Evolutionary conservation across 176 grass and related monocot genomes (phyloP), one percentile per base, ranked within the genome.

Genomic region (Dendrocalamus sinicus): DNA sequence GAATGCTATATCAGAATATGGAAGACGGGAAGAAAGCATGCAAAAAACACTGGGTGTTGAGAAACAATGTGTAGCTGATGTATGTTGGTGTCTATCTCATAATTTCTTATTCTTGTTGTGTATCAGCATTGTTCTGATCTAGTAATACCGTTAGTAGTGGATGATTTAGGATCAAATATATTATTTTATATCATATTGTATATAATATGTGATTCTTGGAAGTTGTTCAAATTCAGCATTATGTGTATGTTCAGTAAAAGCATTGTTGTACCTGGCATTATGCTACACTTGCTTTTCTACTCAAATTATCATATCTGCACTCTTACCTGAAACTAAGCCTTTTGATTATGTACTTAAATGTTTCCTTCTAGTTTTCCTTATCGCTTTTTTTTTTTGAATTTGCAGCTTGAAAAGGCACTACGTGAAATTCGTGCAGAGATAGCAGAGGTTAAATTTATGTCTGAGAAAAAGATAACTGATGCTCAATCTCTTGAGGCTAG

Each of bases 321-420:
- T 48, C 12, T 75, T 66, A 35, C 16, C 11, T 83, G 12, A 46
- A 35, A 65, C 52, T 81, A 66, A 65, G 0, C 37, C 46, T 67
- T 72, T 43, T 76, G 48, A 30, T 67, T 44, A 57, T 43, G 19
- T 70, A 40, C 60, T 67, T 57, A 20, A 79, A 41, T 41, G 22
- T 13, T 59, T 55, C 13, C 11, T 78, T 77, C 9, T 86, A n/a
- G 60, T 78, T 63, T 35, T 69, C 6, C 65, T 72, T 77, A 82
- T 48, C 24, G n/a, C 17, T 64, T 82, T 91, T 51, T 62, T 62
- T 84, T n/a, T 88, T 82, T 32, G 53, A 79, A 60, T 67, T 20
- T 89, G 76, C 88, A 98, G 96, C 92, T 98, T 40, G 96, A 98
- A 87, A 94, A 94, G 80, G 90, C 94, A 24, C 75, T 98, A 67